These are phyloP conservation scores for Penicillium sclerotigenum DNA, from an alignment of 2,329 filamentous ascomycete species.

Conservation along the genomic window DNA sequence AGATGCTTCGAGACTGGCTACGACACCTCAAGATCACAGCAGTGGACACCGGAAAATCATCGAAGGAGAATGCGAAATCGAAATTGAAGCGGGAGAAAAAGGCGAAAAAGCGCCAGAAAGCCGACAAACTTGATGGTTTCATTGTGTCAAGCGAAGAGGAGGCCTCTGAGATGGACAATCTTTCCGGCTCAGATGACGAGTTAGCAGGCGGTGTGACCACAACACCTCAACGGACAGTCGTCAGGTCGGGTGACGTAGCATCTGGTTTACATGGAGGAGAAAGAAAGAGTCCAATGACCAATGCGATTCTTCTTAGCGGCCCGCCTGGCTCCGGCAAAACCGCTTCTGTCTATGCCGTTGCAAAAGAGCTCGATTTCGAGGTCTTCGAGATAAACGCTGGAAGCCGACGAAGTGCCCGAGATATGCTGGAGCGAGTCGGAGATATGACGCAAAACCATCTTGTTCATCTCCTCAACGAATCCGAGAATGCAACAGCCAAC, in stretches of 20 bases:
- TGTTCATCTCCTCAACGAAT: constrained; percentile 56
- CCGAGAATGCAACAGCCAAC: constrained; percentile 23
- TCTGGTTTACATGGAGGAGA: constrained; percentile 35
- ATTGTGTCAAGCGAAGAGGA: constrained; percentile 78
- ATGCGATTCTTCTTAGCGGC: constrained; percentile 83
- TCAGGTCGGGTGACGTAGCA: constrained; percentile 40
- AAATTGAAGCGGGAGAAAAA: constrained; percentile 31
- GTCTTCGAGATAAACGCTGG: constrained; percentile 92
- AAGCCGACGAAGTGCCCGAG: constrained; percentile 78
- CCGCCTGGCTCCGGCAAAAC: constrained; percentile 91
- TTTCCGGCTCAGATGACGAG: constrained; percentile 59
- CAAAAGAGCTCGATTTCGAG: constrained; percentile 87
- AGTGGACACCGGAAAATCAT: constrained; percentile 60
- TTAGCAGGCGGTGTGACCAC: constrained; percentile 40
- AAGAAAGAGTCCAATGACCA: constrained; percentile 55
- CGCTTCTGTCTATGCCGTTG: constrained; percentile 84
- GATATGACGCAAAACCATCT: constrained; percentile 97
- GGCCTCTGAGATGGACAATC: constrained; percentile 63
- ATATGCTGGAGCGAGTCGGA: constrained; percentile 86
- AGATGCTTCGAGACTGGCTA: constrained; percentile 77
- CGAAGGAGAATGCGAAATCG: constrained; percentile 27
- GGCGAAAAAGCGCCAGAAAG: constrained; percentile 60
- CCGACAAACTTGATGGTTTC: constrained; percentile 73
- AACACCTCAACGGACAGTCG: constrained; percentile 38
- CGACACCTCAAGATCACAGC: constrained; percentile 70